These are phyloP conservation scores for Sugiyamaella lignohabitans DNA, from an alignment of 805 yeast species.

Conservation along the genomic window DNA sequence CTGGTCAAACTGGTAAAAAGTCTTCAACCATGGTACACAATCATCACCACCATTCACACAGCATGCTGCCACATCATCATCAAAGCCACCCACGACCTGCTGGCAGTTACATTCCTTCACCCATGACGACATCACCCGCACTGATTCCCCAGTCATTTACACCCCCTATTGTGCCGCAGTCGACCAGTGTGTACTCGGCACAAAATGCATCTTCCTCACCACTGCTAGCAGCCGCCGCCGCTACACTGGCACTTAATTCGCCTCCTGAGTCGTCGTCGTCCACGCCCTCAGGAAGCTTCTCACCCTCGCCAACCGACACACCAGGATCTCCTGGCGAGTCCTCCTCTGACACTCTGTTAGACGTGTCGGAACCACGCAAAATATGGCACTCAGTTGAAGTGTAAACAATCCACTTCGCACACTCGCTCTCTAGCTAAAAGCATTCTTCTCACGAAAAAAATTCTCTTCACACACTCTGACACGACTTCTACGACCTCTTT, in stretches of 20 bases:
- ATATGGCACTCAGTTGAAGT: slow-evolving; percentile 3
- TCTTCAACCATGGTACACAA: no score
- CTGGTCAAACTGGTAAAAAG: neutral
- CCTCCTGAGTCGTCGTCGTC: slow-evolving; percentile 1
- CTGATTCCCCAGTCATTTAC: slow-evolving; percentile 7
- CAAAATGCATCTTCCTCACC: neutral
- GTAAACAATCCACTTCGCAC: neutral
- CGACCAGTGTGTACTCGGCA: neutral
- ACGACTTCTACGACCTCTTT: no score
- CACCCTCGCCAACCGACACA: slow-evolving; percentile 2
- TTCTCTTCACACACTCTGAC: no score
- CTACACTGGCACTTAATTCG: neutral
- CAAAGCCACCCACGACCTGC: neutral
- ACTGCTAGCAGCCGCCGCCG: slow-evolving; percentile 6
- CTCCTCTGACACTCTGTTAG: slow-evolving; percentile 3
- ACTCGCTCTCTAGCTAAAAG: slow-evolving; percentile 1
- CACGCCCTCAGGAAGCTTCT: neutral
- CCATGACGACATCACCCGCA: slow-evolving; percentile 9
- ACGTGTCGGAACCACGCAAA: neutral
- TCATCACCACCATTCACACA: neutral
- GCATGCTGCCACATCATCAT: neutral
- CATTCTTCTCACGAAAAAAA: no score
- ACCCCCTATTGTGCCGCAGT: neutral
- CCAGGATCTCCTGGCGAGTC: neutral
- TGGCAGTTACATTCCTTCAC: neutral